Base-by-base conservation (phyloP, 208 protist genomes). In the Trypanosoma platydactyli region DNA sequence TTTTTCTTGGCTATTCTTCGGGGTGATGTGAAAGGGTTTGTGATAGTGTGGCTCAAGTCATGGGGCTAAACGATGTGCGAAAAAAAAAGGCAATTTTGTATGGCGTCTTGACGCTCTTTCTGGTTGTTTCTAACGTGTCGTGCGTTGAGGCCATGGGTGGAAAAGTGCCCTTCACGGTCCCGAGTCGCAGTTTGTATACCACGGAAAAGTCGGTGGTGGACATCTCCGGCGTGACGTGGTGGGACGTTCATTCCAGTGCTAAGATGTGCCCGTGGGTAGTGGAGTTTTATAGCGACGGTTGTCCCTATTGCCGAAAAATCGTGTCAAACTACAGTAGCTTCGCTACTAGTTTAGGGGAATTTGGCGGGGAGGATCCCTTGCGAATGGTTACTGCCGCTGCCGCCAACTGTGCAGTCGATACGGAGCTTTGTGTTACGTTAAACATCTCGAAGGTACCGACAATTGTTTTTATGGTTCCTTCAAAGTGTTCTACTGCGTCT, bases 231-330 rank as follows among this genome's bases (percentile, higher is more conserved):
- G 30, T 40, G 13, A 20, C 60, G 13, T 67, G 60, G 33, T 22
- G 6, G 11, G 7, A 0, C 16, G 24, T 75, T 27, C 56, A 80
- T 48, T 41, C 27, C n/a, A 48, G 22, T 44, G 79, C 65, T 22
- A 25, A 41, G 12, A 15, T 51, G 5, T 92, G 86, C 60, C 82
- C 82, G n/a, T 86, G 80, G 82, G 42, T 88, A 3, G 42, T 92
- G 9, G 53, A 85, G 4, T 79, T 85, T 42, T 89, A 89, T 71
- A 76, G 59, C 24, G 65, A 79, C 48, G 64, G 58, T 29, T 92
- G 86, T 44, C 82, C 82, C 20, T 76, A 85, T 50, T 92, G 86
- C 69, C 72, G 82, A 42, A 51, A 33, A 30, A 45, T 64, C 2
- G 77, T 82, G 11, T 77, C 82, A 18, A 50, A 13, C 18, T 73